Evolutionary conservation across 2,329 filamentous ascomycete species (phyloP), one percentile per base, ranked within the genome.

Genomic region (Cytospora leucostoma): DNA sequence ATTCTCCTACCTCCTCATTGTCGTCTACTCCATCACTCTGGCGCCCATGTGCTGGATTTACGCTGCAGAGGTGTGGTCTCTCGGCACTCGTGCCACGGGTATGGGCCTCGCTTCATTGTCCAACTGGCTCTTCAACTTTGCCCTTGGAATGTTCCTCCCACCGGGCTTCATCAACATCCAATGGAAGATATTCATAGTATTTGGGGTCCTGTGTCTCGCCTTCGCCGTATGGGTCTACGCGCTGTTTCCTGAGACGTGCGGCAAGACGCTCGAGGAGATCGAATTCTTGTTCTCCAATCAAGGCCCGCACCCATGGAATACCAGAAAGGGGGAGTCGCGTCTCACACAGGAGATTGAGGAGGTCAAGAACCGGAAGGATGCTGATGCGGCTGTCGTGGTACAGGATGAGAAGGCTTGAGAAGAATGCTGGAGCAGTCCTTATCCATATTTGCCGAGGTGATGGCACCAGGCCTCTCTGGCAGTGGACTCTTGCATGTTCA

Each of bases 11-110:
- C 78, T 89, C 17, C 80, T 89, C 63, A 84, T 88, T 69, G 80
- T 88, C 68, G 78, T 86, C 66, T 89, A 89, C 70, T 82, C 84
- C 1, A 76, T 88, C n/a, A 88, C 85, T 0, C 79, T 87, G 19
- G 86, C 85, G 0, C 85, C 86, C 0, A 83, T 87, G 3, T 84
- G 82, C 60, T 89, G 87, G 86, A 81, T 88, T 52, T 89, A 90
- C 68, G 83, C 84, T 0, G 83, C 85, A 17, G 87, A 90, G 72
- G 82, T 88, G 2, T 88, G 83, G 82, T 85, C 84, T 0, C 77
- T 88, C 2, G 83, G 84, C 64, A 85, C 84, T 0, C 81, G 86
- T 38, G 85, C 84, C 3, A 83, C 69, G 80, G 79, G 79, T 70
- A 69, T 70, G 67, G 68, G 70, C 19, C 73, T 74, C 4, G 59